Conservation (phyloP, 768 basidiomycete genomes). For the Boletus insuetus region DNA sequence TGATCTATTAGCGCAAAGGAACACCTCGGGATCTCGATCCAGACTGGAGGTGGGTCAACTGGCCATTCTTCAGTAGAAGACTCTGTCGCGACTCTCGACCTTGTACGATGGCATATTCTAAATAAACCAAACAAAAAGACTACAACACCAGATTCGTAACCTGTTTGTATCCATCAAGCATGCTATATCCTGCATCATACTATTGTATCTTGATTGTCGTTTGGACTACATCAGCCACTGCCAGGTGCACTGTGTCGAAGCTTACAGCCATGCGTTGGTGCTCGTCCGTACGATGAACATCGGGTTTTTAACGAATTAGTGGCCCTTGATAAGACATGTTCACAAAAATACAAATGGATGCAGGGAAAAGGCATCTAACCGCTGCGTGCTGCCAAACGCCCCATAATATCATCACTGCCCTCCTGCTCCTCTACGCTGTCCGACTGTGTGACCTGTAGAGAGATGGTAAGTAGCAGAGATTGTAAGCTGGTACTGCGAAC, state of each 20-base stretch:
- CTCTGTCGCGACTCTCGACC: slow-evolving; percentile 82
- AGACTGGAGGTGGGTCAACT: slow-evolving; percentile 65
- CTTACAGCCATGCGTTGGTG: background rate
- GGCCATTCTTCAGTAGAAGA: slow-evolving; percentile 94
- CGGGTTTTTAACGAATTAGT: slow-evolving; percentile 25
- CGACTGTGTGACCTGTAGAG: slow-evolving; percentile 73
- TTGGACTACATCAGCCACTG: background rate
- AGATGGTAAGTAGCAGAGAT: slow-evolving; percentile 11
- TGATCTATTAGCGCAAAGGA: slow-evolving; percentile 63
- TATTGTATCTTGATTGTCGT: background rate
- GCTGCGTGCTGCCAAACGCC: slow-evolving; percentile 68
- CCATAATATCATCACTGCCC: slow-evolving; percentile 77
- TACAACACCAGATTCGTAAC: slow-evolving; percentile 16
- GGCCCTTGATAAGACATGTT: slow-evolving; percentile 27
- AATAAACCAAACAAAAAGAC: slow-evolving; percentile 46
- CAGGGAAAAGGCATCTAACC: slow-evolving; percentile 44
- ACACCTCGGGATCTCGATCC: slow-evolving; percentile 77
- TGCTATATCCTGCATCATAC: background rate
- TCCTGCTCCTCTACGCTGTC: slow-evolving; percentile 85
- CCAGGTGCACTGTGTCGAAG: background rate
- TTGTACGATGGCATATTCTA: slow-evolving; percentile 79
- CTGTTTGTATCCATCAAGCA: background rate
- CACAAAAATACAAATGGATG: slow-evolving; percentile 2
- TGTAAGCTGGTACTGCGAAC: slow-evolving; percentile 1
- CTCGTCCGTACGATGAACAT: background rate